Evolutionary conservation across 164 flowering plant genomes (phyloP).

Genomic region (Berberis thunbergii): DNA sequence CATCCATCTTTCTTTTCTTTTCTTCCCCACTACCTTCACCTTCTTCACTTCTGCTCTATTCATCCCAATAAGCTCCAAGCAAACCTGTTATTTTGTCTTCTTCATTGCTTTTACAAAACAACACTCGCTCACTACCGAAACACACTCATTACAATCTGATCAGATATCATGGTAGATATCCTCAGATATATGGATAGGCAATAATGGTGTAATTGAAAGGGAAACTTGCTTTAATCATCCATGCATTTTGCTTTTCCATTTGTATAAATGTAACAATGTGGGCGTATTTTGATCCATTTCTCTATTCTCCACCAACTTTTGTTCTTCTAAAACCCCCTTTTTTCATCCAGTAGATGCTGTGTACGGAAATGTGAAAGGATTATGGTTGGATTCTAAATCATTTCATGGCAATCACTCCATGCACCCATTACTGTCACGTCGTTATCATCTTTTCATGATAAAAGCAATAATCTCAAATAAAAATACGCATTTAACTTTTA

Average conservation of each 20-base stretch:
- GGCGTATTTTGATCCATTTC: not conserved
- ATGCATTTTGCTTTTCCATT: too few relatives aligned
- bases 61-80: not conserved
- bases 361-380: slow-evolving; percentile 1
- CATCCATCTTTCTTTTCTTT: not conserved
- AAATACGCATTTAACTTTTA: too few relatives aligned
- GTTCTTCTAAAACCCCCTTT: slow-evolving; percentile 6
- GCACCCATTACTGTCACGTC: too few relatives aligned
- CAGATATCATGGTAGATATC: slow-evolving; percentile 2
- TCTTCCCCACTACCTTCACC: not conserved
- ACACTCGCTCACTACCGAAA: too few relatives aligned
- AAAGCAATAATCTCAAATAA: too few relatives aligned
- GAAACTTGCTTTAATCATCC: too few relatives aligned
- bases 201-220: not conserved
- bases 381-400: slow-evolving; percentile 15
- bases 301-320: slow-evolving; percentile 12
- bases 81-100: not conserved
- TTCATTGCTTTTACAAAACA: slow-evolving; percentile 1
- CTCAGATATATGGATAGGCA: not conserved
- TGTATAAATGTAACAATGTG: too few relatives aligned
- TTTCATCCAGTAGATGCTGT: slow-evolving; percentile 16
- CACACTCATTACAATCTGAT: slow-evolving; percentile 4
- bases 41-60: not conserved
- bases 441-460: too few relatives aligned
- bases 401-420: not conserved